phyloP scores from a whole-genome alignment of 1,139 yeast genomes.

The Pichia inconspicua region DNA sequence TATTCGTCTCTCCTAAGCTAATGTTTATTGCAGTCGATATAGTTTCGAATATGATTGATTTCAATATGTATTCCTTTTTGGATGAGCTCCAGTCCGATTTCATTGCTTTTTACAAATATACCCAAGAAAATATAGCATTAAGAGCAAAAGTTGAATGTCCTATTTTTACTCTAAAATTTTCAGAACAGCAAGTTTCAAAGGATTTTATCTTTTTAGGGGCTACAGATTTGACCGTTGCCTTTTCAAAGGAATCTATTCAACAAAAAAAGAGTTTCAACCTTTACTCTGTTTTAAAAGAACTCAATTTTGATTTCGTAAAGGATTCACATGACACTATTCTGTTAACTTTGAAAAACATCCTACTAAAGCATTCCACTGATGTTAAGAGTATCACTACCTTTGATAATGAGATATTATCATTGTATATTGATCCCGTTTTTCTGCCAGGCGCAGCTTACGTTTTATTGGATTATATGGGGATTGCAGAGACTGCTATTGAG shows the following conservation, averaged over 20 bases:
- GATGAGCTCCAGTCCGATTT: slow-evolving; percentile 63
- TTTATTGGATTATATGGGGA: slow-evolving; percentile 15
- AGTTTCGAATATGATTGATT: slow-evolving; percentile 28
- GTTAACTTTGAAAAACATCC: background rate
- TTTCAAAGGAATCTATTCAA: background rate
- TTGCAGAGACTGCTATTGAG: slow-evolving; percentile 12
- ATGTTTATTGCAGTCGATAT: slow-evolving; percentile 31
- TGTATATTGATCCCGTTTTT: slow-evolving; percentile 25
- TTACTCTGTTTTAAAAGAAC: slow-evolving; percentile 4
- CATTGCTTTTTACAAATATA: slow-evolving; percentile 32
- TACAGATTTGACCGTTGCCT: slow-evolving; percentile 5
- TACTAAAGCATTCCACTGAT: slow-evolving; percentile 9
- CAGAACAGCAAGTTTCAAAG: slow-evolving; percentile 23
- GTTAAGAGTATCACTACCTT: slow-evolving; percentile 4
- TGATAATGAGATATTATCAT: slow-evolving; percentile 7
- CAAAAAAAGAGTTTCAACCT: background rate
- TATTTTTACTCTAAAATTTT: slow-evolving; percentile 38
- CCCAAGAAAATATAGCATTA: slow-evolving; percentile 5
- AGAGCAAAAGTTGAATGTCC: slow-evolving; percentile 42
- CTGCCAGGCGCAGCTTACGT: slow-evolving; percentile 34
- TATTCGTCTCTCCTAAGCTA: slow-evolving; percentile 32
- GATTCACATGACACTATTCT: slow-evolving; percentile 5
- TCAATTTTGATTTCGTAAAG: slow-evolving; percentile 33
- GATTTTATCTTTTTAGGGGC: slow-evolving; percentile 8
- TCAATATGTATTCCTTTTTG: slow-evolving; percentile 38